Evolutionary conservation across 495 filamentous ascomycete species (phyloP).

Genomic region (Pyrenopolyporus hunteri): DNA sequence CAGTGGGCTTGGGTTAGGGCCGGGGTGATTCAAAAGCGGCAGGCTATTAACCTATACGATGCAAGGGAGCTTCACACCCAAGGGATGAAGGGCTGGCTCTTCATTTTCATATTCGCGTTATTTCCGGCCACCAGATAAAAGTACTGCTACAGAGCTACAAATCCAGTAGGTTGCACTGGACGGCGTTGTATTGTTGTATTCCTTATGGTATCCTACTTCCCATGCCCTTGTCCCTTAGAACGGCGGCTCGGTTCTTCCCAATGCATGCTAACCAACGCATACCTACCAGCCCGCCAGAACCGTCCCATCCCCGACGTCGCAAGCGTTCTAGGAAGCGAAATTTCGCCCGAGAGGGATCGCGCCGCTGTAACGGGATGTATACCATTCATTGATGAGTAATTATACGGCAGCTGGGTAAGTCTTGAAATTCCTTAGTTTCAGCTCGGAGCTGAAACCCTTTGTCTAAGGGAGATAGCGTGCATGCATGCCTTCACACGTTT

Average conservation of each 20-base stretch:
- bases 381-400: not conserved
- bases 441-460: not conserved
- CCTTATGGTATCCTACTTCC: not conserved
- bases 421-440: slow-evolving; percentile 1
- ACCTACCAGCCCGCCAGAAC: too few species aligned
- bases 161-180: not conserved
- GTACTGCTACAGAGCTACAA: not conserved
- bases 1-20: too few species aligned
- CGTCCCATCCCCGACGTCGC: not conserved
- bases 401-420: not conserved
- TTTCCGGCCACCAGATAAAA: not conserved
- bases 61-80: not conserved
- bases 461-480: not conserved
- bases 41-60: too few species aligned
- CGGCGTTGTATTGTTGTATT: not conserved
- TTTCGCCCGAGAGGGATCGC: not conserved
- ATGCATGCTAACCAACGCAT: too few species aligned
- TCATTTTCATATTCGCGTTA: too few species aligned
- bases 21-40: too few species aligned
- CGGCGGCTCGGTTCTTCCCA: too few species aligned
- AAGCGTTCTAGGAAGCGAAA: not conserved
- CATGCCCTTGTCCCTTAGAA: not conserved
- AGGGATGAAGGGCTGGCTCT: too few species aligned
- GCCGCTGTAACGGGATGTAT: not conserved
- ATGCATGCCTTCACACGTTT: not conserved